Percentiles rank a stretch among this genome's conserved stretches.
phyloP scores from a whole-genome alignment of 2,329 filamentous ascomycete species.

The Corinectria fuckeliana region DNA sequence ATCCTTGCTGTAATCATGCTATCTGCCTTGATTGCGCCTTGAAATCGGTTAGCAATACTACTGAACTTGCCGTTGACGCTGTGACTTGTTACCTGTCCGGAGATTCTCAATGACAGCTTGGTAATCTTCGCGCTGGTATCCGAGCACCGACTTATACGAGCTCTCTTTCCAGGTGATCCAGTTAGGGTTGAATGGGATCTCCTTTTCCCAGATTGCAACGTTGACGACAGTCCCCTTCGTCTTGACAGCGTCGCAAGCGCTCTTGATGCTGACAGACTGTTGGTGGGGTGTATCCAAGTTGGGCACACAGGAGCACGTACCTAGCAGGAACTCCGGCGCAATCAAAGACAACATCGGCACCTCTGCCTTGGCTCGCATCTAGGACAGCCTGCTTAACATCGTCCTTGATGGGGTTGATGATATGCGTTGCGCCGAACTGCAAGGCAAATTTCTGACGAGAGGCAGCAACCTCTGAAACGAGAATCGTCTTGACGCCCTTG shows the following conservation, averaged over 20 bases:
- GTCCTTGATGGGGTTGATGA: constrained; percentile 50
- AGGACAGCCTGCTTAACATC: constrained; percentile 54
- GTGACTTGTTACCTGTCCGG: constrained; percentile 18
- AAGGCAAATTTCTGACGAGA: constrained; percentile 50
- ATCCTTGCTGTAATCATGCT: constrained; percentile 69
- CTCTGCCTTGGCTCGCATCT: constrained; percentile 55
- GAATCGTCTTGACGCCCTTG: constrained; percentile 54
- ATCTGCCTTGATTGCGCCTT: constrained; percentile 57
- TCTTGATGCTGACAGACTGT: constrained; percentile 25
- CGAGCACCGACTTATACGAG: constrained; percentile 34
- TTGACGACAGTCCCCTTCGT: constrained; percentile 66
- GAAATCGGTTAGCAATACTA: constrained; percentile 14
- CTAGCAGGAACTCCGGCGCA: constrained; percentile 60
- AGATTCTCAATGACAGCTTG: constrained; percentile 58
- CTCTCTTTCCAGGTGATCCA: constrained; percentile 38
- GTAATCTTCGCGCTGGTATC: constrained; percentile 52
- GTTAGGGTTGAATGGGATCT: constrained; percentile 38
- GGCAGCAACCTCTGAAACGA: constrained; percentile 54
- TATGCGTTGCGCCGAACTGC: constrained; percentile 52
- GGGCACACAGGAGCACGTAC: not conserved
- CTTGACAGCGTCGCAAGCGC: constrained; percentile 55
- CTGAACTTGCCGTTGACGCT: too few species aligned
- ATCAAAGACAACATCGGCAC: constrained; percentile 67
- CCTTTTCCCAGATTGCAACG: constrained; percentile 68
- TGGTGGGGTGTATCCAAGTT: not conserved